Conservation (phyloP, 2,329 filamentous ascomycete species). For the Pseudogymnoascus sp. region DNA sequence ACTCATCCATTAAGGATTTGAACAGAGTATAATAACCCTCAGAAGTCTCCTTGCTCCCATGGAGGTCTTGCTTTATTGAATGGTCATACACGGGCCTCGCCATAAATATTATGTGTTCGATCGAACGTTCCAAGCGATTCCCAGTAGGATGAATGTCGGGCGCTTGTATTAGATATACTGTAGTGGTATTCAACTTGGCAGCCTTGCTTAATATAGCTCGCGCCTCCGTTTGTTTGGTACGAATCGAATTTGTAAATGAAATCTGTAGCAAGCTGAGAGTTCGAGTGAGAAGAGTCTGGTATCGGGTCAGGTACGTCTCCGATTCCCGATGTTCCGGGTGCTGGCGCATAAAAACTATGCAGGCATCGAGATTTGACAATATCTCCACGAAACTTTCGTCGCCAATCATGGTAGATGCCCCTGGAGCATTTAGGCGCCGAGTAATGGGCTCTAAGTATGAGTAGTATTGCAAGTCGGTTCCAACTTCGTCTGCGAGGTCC, state of each 20-base stretch:
- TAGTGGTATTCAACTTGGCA: slow-evolving; percentile 6
- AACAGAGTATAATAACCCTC: slow-evolving; percentile 1
- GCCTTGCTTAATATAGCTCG: slow-evolving; percentile 6
- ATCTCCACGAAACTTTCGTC: slow-evolving; percentile 82
- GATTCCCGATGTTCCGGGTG: slow-evolving; percentile 83
- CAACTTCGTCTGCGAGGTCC: slow-evolving; percentile 72
- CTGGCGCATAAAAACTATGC: slow-evolving; percentile 82
- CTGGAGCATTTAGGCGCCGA: slow-evolving; percentile 81
- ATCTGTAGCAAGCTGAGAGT: slow-evolving; percentile 49
- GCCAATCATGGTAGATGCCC: slow-evolving; percentile 76
- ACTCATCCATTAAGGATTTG: slow-evolving; percentile 6
- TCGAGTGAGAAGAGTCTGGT: slow-evolving; percentile 68
- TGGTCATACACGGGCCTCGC: slow-evolving; percentile 5
- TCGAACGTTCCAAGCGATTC: slow-evolving; percentile 1
- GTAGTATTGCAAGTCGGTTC: slow-evolving; percentile 89
- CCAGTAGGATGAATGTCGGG: slow-evolving; percentile 1
- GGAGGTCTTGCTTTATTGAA: slow-evolving; percentile 4
- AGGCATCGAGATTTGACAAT: slow-evolving; percentile 77
- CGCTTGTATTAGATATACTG: slow-evolving; percentile 8
- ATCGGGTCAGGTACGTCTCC: slow-evolving; percentile 78
- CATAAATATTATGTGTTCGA: slow-evolving; percentile 8
- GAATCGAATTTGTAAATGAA: slow-evolving; percentile 11
- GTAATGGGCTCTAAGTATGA: slow-evolving; percentile 87
- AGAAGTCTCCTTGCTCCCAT: not conserved
- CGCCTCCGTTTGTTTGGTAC: not conserved